Evolutionary conservation across 2,329 filamentous ascomycete species (phyloP), one percentile per base, ranked within the genome.

Genomic region (Plectosphaerella plurivora): DNA sequence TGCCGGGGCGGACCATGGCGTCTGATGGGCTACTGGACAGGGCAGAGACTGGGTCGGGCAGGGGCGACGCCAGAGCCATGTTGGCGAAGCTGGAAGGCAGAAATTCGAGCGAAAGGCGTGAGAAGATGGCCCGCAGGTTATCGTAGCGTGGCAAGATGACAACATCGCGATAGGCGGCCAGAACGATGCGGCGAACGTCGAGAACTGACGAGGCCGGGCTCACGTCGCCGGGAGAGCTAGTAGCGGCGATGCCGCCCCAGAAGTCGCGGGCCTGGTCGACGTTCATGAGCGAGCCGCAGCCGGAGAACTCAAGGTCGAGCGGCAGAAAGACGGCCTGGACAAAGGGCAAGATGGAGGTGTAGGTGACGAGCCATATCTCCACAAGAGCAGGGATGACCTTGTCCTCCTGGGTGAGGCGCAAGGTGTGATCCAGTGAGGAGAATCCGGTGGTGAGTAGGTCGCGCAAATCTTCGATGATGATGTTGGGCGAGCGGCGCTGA

Each of bases 271-370:
- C 88, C 68, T 95, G 87, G 5, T 90, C 84, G 0, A 81, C 69
- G 1, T 81, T 86, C 81, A 97, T 87, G 51, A 97, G 81, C 0
- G 83, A 77, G 15, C 94, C 94, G 46, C 82, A 81, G 6, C 93
- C 94, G 50, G 90, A 87, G 65, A 99, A 96, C 66, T 99, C 94
- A 11, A 96, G 81, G 63, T 99, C 94, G 1, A 99, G 74, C 0
- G 92, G 94, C 2, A 99, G 74, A 65, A 99, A 97, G 1, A 97
- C 92, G 1, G 93, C 91, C 72, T 97, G 93, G 61, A 99, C 86
- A 64, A 96, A 97, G 0, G 94, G 94, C 5, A 97, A 72, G 37
- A 97, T 89, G 7, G 83, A 88, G 3, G 91, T 93, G 63, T 97
- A 97, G 0, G 94, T 92, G 46, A 94, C 86, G 54, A 95, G 83